A percentile compares a stretch with the other conserved stretches of the same genome.
Evolutionary conservation across 768 basidiomycete genomes (phyloP).

Genomic region (Mycena rebaudengoi): DNA sequence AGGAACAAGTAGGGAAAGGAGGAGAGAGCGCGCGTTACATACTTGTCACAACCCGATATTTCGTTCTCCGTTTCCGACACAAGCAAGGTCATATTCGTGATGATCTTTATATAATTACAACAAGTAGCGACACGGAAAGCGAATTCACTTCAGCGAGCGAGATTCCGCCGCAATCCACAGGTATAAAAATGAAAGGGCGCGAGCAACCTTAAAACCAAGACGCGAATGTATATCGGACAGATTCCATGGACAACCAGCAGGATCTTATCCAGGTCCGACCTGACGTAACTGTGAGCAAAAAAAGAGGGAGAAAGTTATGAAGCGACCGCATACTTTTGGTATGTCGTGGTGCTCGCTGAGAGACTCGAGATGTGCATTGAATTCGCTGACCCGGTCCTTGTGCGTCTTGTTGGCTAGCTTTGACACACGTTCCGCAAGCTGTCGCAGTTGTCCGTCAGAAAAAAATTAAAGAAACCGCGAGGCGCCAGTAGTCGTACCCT

Average conservation of each 20-base stretch:
- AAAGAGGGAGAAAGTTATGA: neutral
- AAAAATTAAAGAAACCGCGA: constrained; percentile 18
- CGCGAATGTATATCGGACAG: constrained; percentile 11
- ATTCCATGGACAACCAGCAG: constrained; percentile 7
- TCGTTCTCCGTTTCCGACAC: too few species aligned
- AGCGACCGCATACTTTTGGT: constrained; percentile 70
- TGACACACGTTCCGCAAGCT: constrained; percentile 80
- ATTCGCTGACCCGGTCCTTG: constrained; percentile 92
- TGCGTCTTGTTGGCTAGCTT: constrained; percentile 87
- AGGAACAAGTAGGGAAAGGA: constrained; percentile 36
- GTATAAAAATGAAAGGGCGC: neutral
- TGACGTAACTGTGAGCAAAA: constrained; percentile 39
- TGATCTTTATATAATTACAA: too few species aligned
- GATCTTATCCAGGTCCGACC: constrained; percentile 87
- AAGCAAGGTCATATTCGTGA: too few species aligned
- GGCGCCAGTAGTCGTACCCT: constrained; percentile 63
- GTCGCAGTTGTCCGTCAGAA: constrained; percentile 7
- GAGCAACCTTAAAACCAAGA: neutral
- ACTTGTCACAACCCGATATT: neutral
- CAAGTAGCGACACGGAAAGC: too few species aligned
- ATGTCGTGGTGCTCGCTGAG: constrained; percentile 96
- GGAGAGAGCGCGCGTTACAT: constrained; percentile 24
- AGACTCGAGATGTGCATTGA: constrained; percentile 85
- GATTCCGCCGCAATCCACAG: constrained; percentile 7
- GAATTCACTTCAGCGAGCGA: neutral